A percentile compares a stretch with the other conserved stretches of the same genome.
phyloP scores from a whole-genome alignment of 2,329 filamentous ascomycete species.

The Pseudocercospora musae region DNA sequence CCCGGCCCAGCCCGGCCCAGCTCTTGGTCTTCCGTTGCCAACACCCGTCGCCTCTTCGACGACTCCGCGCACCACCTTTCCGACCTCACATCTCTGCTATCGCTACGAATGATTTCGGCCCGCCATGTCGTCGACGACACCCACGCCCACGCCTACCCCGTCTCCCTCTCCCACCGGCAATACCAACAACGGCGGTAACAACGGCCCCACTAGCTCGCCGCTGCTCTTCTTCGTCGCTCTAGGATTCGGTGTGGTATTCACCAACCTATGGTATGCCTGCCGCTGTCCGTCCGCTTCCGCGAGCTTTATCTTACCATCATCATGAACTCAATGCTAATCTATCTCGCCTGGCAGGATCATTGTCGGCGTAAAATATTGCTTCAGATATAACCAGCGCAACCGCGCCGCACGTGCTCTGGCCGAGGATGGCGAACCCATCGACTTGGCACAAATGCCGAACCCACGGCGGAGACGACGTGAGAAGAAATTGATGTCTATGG shows the following conservation, averaged over 20 bases:
- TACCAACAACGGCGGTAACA: constrained; percentile 26
- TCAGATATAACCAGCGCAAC: constrained; percentile 94
- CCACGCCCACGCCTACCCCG: constrained; percentile 8
- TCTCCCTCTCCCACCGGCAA: constrained; percentile 4
- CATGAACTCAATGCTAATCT: constrained; percentile 18
- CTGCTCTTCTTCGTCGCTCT: constrained; percentile 91
- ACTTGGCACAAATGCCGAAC: constrained; percentile 77
- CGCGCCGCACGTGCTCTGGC: constrained; percentile 72
- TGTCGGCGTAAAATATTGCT: constrained; percentile 98
- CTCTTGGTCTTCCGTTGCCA: no score
- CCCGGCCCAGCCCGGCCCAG: no score
- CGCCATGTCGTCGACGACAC: constrained; percentile 3
- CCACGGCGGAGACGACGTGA: constrained; percentile 78
- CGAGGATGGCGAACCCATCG: constrained; percentile 79
- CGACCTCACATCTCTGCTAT: no score
- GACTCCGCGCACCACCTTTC: no score
- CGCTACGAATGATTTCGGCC: no score
- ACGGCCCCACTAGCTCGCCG: constrained; percentile 64
- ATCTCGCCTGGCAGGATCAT: constrained; percentile 71
- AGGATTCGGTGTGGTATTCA: constrained; percentile 97
- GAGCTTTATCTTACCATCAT: not conserved
- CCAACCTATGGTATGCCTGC: constrained; percentile 77
- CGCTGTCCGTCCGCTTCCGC: constrained; percentile 8
- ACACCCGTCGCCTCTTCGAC: no score
- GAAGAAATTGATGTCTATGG: constrained; percentile 99